Evolutionary conservation across 331 rosid genomes (phyloP), one percentile per base, ranked within the genome.

Genomic region (Quercus lobata): DNA sequence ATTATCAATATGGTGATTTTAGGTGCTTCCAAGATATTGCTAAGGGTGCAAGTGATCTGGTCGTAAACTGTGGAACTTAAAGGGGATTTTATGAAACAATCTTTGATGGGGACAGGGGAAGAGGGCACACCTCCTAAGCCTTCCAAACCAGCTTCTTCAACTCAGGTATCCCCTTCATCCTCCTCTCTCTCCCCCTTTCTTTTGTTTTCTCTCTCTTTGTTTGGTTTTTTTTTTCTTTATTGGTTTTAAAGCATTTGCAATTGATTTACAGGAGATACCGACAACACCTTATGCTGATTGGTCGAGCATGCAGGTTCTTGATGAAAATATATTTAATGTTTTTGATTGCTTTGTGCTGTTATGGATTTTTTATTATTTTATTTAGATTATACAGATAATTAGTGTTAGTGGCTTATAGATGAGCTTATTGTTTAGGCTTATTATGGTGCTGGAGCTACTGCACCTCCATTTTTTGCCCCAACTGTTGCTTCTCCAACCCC

Each of bases 251-350:
- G 53, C 58, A n/a, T 86, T 74, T 75, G 60, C 16, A 14, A 75
- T 76, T 35, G 79, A 14, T 76, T 22, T 79, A 46, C 89, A 90
- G 97, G 97, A 95, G 75, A 72, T 88, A 15, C 96, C 97, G 7
- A 71, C 87, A 25, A 78, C 83, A 22, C 98, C 92, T 15, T 92
- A 91, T 84, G 88, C 97, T 30, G 98, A 95, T 86, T 95, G 98
- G 98, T 90, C 98, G 34, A 86, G 81, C 86, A 87, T 95, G 97
- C 97, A 94, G 97, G 98, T 95, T 75, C 65, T 32, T 77, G 80
- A 72, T 68, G 69, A 68, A 46, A 60, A 75, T 69, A 54, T 78
- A 35, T 53, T 80, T 34, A 19, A 60, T 71, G 53, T 79, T 74
- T 76, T 70, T 22, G 56, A 77, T 22, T 7, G 18, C 10, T 52